Evolutionary conservation across 2,329 filamentous ascomycete species (phyloP).

Genomic region (Cadophora sp.): DNA sequence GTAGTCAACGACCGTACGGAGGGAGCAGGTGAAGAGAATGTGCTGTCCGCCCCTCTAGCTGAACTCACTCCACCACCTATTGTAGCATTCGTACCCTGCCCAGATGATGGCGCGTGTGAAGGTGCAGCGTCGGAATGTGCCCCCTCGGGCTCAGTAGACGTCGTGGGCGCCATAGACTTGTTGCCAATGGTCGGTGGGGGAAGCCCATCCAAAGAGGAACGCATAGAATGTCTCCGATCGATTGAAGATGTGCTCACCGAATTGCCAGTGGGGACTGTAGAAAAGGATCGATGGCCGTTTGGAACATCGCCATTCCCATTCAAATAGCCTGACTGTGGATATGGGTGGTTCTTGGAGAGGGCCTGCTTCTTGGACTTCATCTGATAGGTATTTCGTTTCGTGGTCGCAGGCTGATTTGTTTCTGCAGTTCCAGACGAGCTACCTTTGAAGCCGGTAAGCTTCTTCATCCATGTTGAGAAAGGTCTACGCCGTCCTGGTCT

Average conservation of each 20-base stretch:
- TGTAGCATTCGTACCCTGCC: conserved; percentile 77
- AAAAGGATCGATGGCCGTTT: conserved; percentile 60
- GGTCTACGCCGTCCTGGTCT: conserved; percentile 75
- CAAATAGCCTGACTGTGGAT: conserved; percentile 77
- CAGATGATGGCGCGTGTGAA: conserved; percentile 71
- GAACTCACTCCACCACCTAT: conserved; percentile 68
- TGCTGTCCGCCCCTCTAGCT: conserved; percentile 74
- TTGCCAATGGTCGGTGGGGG: conserved; percentile 67
- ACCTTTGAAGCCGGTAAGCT: conserved; percentile 83
- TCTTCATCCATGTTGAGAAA: conserved; percentile 94
- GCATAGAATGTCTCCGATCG: conserved; percentile 62
- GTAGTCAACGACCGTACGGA: conserved; percentile 83
- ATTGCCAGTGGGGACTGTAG: conserved; percentile 59
- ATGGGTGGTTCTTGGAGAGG: conserved; percentile 70
- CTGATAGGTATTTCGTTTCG: conserved; percentile 51
- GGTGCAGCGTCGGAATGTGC: conserved; percentile 76
- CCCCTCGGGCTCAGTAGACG: conserved; percentile 83
- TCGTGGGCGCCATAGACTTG: conserved; percentile 64
- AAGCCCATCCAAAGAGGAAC: conserved; percentile 65
- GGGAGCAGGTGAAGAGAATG: conserved; percentile 82
- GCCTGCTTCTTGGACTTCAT: conserved; percentile 61
- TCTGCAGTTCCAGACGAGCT: conserved; percentile 69
- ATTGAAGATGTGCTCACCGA: conserved; percentile 59
- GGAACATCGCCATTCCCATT: conserved; percentile 43
- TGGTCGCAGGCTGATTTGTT: conserved; percentile 47